Conservation (phyloP, 2,329 filamentous ascomycete species). For the Xylaria sp. region DNA sequence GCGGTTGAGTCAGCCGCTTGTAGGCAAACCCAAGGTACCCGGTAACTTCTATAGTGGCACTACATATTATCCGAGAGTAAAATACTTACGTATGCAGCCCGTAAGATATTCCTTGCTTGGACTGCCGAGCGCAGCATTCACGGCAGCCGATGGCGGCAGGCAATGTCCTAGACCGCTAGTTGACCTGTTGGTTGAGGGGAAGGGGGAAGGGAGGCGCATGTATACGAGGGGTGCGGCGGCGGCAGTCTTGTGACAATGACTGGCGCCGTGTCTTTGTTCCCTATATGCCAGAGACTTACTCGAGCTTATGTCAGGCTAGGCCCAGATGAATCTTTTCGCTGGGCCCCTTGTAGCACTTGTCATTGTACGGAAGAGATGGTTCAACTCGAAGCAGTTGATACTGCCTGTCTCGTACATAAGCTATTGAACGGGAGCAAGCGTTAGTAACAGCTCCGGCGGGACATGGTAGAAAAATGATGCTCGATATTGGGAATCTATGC, state of each 20-base stretch:
- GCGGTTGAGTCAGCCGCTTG: neutral
- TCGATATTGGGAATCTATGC: constrained; percentile 36
- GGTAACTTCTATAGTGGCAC: neutral
- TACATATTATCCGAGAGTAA: neutral
- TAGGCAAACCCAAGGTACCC: neutral
- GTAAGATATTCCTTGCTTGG: neutral
- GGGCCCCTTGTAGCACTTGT: constrained; percentile 6
- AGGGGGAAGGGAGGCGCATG: neutral
- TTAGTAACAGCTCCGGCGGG: neutral
- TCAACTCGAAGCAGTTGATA: neutral
- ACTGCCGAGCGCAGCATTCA: constrained; percentile 15
- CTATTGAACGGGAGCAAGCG: neutral
- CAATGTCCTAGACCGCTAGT: constrained; percentile 35
- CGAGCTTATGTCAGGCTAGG: neutral
- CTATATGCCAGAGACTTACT: neutral
- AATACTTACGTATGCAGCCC: neutral
- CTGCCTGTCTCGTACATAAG: constrained; percentile 12
- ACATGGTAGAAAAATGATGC: constrained; percentile 7
- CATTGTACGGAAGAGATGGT: neutral
- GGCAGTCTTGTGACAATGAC: constrained; percentile 20
- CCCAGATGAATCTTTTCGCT: neutral
- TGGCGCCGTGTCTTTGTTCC: constrained; percentile 19
- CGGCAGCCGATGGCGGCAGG: constrained; percentile 10
- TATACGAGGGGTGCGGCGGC: constrained; percentile 26
- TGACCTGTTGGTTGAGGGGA: constrained; percentile 16